These are phyloP conservation scores for Candida maesae DNA, from an alignment of 805 yeast species.

Conservation along the genomic window DNA sequence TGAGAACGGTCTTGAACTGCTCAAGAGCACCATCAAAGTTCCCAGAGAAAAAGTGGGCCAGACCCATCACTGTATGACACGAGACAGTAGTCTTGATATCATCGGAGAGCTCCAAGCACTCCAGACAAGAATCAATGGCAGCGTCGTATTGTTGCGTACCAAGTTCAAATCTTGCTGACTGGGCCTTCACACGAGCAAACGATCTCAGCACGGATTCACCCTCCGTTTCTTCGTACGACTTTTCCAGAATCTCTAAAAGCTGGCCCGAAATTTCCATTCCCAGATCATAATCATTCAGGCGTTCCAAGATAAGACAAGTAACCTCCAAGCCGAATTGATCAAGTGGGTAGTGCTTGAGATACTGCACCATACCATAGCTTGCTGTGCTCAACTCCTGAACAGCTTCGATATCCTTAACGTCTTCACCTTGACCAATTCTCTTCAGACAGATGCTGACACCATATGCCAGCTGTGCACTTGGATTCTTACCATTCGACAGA, in stretches of 20 bases:
- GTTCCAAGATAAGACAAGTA: constrained; percentile 58
- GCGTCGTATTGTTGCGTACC: constrained; percentile 52
- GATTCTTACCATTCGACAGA: constrained; percentile 69
- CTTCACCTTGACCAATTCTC: constrained; percentile 39
- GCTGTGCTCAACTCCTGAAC: constrained; percentile 66
- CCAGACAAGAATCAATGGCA: constrained; percentile 60
- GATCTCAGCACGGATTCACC: constrained; percentile 40
- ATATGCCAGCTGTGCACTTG: constrained; percentile 66
- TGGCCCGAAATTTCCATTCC: constrained; percentile 48
- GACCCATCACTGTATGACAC: constrained; percentile 65
- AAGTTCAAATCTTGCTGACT: constrained; percentile 65
- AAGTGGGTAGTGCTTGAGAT: constrained; percentile 56
- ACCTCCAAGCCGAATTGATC: constrained; percentile 56
- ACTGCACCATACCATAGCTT: constrained; percentile 61
- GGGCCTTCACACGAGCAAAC: constrained; percentile 61
- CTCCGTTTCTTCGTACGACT: constrained; percentile 53
- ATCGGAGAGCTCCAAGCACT: constrained; percentile 46
- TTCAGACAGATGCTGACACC: constrained; percentile 55
- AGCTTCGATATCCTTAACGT: constrained; percentile 52
- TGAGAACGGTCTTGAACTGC: constrained; percentile 63
- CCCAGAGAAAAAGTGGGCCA: constrained; percentile 59
- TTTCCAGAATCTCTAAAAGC: constrained; percentile 49
- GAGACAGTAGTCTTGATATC: constrained; percentile 43
- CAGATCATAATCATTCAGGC: constrained; percentile 56
- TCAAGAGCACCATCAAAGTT: constrained; percentile 64